Conservation (phyloP, 495 filamentous ascomycete genomes). For the Rhizodiscina lignyota region DNA sequence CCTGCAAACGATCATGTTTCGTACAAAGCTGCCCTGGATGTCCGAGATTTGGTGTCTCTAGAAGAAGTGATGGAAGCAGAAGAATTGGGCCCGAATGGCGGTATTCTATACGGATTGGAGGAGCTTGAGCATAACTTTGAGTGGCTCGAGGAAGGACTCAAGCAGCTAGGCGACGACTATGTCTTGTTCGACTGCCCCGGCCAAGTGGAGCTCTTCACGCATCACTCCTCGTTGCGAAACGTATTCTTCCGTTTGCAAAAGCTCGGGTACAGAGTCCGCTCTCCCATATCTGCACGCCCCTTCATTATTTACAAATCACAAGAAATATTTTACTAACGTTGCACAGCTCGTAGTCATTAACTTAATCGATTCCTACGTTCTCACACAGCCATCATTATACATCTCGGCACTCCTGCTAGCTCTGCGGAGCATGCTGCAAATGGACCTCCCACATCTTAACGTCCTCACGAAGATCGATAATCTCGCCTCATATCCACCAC, state of each 20-base stretch:
- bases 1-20: conserved; percentile 79
- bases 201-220: conserved; percentile 92
- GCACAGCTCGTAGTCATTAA: conserved; percentile 73
- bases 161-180: conserved; percentile 51
- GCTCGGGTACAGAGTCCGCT: conserved; percentile 70
- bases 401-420: conserved; percentile 85
- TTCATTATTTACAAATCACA: conserved; percentile 7
- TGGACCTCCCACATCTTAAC: conserved; percentile 89
- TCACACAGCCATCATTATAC: conserved; percentile 83
- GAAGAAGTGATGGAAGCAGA: conserved; percentile 95
- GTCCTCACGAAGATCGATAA: conserved; percentile 97
- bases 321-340: conserved; percentile 5
- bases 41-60: conserved; percentile 70
- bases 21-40: conserved; percentile 76
- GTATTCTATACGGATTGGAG: conserved; percentile 81
- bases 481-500: conserved; percentile 54
- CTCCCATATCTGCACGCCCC: no score
- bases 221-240: conserved; percentile 76
- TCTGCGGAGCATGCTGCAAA: conserved; percentile 90
- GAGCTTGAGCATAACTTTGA: conserved; percentile 85
- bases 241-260: conserved; percentile 84
- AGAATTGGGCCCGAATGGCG: conserved; percentile 81
- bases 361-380: conserved; percentile 78
- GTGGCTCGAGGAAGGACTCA: conserved; percentile 59
- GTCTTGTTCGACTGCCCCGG: conserved; percentile 92